These are phyloP conservation scores for Polyporus tsugae DNA, from an alignment of 1,284 basidiomycete genomes.

Conservation along the genomic window DNA sequence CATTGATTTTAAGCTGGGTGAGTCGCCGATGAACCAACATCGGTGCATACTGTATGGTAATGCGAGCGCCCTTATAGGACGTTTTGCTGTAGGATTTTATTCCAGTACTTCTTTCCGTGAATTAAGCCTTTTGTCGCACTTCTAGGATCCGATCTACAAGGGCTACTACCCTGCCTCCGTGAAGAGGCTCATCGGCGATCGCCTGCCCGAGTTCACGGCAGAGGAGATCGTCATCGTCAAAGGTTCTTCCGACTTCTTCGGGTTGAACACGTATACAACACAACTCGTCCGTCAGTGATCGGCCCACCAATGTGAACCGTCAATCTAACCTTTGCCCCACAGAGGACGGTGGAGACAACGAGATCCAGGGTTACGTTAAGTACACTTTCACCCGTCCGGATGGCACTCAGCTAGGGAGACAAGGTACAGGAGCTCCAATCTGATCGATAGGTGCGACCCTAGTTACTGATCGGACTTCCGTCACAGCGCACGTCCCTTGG, in stretches of 20 bases:
- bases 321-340: background rate
- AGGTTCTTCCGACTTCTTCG: slow-evolving; percentile 59
- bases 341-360: slow-evolving; percentile 50
- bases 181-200: slow-evolving; percentile 52
- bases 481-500: slow-evolving; percentile 64
- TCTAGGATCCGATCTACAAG: slow-evolving; percentile 56
- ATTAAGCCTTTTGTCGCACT: slow-evolving; percentile 33
- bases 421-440: slow-evolving; percentile 51
- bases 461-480: background rate
- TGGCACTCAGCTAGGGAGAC: slow-evolving; percentile 66
- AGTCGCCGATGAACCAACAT: background rate
- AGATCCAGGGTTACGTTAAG: slow-evolving; percentile 52
- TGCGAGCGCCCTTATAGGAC: slow-evolving; percentile 27
- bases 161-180: slow-evolving; percentile 57
- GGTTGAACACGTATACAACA: slow-evolving; percentile 59
- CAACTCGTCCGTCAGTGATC: slow-evolving; percentile 52
- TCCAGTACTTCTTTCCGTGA: too few relatives aligned
- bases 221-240: slow-evolving; percentile 57
- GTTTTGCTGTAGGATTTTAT: slow-evolving; percentile 38
- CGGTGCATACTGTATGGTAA: background rate
- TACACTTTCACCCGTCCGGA: slow-evolving; percentile 52
- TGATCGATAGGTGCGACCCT: slow-evolving; percentile 1
- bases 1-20: slow-evolving; percentile 49
- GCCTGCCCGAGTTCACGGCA: slow-evolving; percentile 57
- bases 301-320: background rate